These are phyloP conservation scores for Fusarium illudens DNA, from an alignment of 2,329 filamentous ascomycete genomes.

Conservation along the genomic window DNA sequence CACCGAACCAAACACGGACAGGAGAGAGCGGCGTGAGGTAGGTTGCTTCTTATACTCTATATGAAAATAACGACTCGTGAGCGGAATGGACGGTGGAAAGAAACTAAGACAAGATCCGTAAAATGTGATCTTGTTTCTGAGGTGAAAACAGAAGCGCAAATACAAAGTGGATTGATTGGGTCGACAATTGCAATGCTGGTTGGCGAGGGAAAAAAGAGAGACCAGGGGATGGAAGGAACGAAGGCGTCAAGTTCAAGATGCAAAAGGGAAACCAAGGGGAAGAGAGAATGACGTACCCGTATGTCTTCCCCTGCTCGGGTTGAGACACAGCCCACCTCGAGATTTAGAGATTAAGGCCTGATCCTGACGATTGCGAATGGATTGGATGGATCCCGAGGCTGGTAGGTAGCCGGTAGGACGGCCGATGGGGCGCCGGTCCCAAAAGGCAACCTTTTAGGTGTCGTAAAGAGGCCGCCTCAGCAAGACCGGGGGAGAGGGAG, in stretches of 20 bases:
- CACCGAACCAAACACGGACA: not conserved
- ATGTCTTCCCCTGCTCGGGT: constrained; percentile 13
- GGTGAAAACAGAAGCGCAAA: not conserved
- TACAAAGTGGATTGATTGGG: not conserved
- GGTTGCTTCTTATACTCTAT: constrained; percentile 17
- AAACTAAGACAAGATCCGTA: constrained; percentile 18
- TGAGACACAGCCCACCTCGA: constrained; percentile 29
- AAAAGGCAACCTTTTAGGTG: constrained; percentile 11
- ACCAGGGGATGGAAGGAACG: constrained; percentile 19
- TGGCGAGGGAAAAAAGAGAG: not conserved
- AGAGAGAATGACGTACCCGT: constrained; percentile 19
- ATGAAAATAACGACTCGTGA: constrained; percentile 4
- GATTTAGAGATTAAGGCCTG: constrained; percentile 26
- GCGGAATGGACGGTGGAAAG: constrained; percentile 7
- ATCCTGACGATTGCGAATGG: not conserved
- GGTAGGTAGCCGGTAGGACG: not conserved
- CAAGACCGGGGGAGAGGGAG: constrained; percentile 8
- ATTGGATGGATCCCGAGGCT: not conserved
- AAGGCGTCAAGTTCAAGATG: constrained; percentile 6
- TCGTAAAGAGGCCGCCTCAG: constrained; percentile 1
- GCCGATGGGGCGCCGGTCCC: constrained; percentile 7
- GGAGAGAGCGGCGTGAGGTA: not conserved
- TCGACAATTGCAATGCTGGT: constrained; percentile 1
- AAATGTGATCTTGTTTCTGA: not conserved
- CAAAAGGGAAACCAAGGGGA: constrained; percentile 1